phyloP scores from a whole-genome alignment of 768 basidiomycete genomes.

The Auricularia sp. region DNA sequence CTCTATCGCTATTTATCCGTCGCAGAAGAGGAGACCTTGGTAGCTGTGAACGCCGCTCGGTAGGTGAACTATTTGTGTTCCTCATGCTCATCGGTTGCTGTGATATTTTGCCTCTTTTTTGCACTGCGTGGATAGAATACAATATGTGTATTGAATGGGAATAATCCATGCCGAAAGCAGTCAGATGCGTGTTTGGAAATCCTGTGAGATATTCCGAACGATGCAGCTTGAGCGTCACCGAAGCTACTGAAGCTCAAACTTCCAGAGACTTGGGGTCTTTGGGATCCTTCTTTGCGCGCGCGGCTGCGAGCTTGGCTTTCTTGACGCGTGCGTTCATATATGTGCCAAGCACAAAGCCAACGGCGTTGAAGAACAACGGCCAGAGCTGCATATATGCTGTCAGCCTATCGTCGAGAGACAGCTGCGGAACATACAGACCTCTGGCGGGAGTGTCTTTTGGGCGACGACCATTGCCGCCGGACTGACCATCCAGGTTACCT shows the following conservation, averaged over 20 bases:
- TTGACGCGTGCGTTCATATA: slow-evolving; percentile 68
- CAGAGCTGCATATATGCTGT: slow-evolving; percentile 44
- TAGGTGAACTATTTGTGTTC: neutral
- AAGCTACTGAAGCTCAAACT: neutral
- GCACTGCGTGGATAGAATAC: neutral
- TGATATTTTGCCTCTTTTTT: neutral
- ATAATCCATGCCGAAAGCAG: neutral
- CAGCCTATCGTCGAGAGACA: slow-evolving; percentile 2
- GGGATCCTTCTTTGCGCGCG: slow-evolving; percentile 35
- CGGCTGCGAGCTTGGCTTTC: slow-evolving; percentile 43
- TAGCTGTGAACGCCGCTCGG: neutral
- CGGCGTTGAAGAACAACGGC: slow-evolving; percentile 77
- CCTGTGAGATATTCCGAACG: no score
- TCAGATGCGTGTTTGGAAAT: neutral
- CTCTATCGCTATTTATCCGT: neutral
- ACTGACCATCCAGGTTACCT: slow-evolving; percentile 76
- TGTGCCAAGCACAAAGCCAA: slow-evolving; percentile 72
- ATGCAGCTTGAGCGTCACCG: no score
- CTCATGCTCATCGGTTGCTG: neutral
- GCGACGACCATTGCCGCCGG: slow-evolving; percentile 67
- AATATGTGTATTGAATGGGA: neutral
- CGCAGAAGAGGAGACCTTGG: neutral
- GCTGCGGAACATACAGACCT: slow-evolving; percentile 32
- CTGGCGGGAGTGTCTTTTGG: slow-evolving; percentile 68
- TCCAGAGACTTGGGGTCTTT: slow-evolving; percentile 1